Base-by-base conservation (phyloP, 345 rosid species). In the Corymbia maculata region DNA sequence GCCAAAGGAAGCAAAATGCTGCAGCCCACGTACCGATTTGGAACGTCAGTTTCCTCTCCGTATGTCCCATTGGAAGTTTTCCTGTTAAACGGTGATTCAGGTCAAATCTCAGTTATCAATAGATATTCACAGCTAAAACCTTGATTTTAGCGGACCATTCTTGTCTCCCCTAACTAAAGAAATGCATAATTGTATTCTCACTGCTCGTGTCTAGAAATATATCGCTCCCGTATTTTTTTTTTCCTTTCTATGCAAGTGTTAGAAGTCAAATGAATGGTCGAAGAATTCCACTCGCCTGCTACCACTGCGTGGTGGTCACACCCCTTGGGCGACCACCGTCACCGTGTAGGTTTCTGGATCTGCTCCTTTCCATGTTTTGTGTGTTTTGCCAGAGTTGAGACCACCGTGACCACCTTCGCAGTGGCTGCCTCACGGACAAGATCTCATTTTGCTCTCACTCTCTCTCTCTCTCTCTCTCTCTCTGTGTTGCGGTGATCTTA, bases 1-100 rank as follows among this genome's bases (percentile, higher is more conserved):
- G 90, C 93, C 2, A 95, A 92, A 91, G 97, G 99, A 42, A 94
- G 97, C 94, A 95, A 91, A 91, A 86, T 98, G 86, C 87, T 98
- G 91, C 99, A 98, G 89, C 99, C 99, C 49, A 91, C 97, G 0
- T 96, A 97, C 92, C 94, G 97, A 91, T 96, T 97, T 90, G 98
- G 98, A 88, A 95, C 95, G 75, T 91, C 91, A 15, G 87, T 90
- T 52, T 93, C 94, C 24, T 95, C 96, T 86, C 95, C 97, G 53
- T 97, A 98, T 87, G 93, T 93, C 32, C 99, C 99, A 61, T 91
- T 96, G 89, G 97, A 97, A 91, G 96, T 97, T 61, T 96, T 94
- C 91, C 91, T 97, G 88, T 92, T 98, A 86, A 95, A 97, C 50
- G 98, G 99, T 86, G 99, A 97, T 85, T 96, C 99, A 4, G 97